Percentiles rank a stretch among this genome's conserved stretches.
Evolutionary conservation across 345 rosid species (phyloP).

Genomic region (Melaleuca alternifolia): DNA sequence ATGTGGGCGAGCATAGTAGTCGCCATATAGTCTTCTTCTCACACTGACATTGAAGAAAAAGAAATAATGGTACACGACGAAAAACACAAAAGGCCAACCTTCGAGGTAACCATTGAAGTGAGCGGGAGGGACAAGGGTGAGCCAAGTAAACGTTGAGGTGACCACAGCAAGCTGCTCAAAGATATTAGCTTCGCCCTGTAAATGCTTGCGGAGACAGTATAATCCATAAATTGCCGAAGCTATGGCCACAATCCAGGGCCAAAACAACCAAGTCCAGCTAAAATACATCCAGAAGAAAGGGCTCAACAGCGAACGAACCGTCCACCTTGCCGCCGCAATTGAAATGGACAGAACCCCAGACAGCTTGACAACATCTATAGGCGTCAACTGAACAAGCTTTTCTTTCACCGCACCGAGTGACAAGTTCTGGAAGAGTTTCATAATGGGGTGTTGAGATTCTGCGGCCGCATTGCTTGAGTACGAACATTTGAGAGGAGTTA

Average conservation of each 20-base stretch:
- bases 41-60: constrained; percentile 79
- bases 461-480: constrained; percentile 28
- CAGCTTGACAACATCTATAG: constrained; percentile 44
- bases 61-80: constrained; percentile 80
- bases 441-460: constrained; percentile 23
- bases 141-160: constrained; percentile 65
- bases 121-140: constrained; percentile 82
- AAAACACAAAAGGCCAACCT: constrained; percentile 88
- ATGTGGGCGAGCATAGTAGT: constrained; percentile 48
- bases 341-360: constrained; percentile 40
- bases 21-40: constrained; percentile 71
- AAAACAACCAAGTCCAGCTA: constrained; percentile 89
- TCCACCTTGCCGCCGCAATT: constrained; percentile 51
- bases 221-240: constrained; percentile 47
- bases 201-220: constrained; percentile 51
- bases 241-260: constrained; percentile 84
- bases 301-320: constrained; percentile 27
- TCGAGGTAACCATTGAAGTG: constrained; percentile 74
- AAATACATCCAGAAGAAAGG: constrained; percentile 93
- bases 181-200: constrained; percentile 46
- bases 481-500: constrained; percentile 35
- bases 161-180: constrained; percentile 75
- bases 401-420: constrained; percentile 32
- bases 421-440: constrained; percentile 26
- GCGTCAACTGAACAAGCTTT: constrained; percentile 27